Evolutionary conservation across 1,284 basidiomycete genomes (phyloP), one percentile per base, ranked within the genome.

Genomic region (Meripilus lineatus): DNA sequence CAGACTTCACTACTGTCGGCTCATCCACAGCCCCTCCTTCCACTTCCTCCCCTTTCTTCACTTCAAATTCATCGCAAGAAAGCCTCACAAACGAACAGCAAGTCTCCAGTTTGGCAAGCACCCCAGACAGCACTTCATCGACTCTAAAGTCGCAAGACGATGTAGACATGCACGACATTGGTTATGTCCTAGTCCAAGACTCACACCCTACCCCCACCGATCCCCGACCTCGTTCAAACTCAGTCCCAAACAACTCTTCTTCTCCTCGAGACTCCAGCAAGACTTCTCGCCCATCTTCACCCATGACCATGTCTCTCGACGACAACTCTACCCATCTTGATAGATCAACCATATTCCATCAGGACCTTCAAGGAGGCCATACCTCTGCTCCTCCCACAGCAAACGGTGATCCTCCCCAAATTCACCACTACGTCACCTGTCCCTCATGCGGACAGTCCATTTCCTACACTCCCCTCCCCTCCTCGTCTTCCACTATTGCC

Each of bases 401-500:
- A 4, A 8, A n/a, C n/a, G n/a, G n/a, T n/a, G n/a, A n/a, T n/a
- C n/a, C n/a, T n/a, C n/a, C n/a, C n/a, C n/a, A n/a, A n/a, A n/a
- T n/a, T 46, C 33, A 52, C 26, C 68, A 74, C 42, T 61, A 66
- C 50, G 55, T 67, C 56, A 55, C 59, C 15, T 79, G 78, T 51
- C 74, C 76, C 5, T 66, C 66, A 15, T 79, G 78, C 55, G 71
- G 74, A 50, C 72, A 66, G 50, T 43, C 57, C 5, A 63, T 74
- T 50, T 66, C 64, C 32, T 72, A 72, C 47, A 55, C 55, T 35
- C 50, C 59, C 24, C 62, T 63, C n/a, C 60, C 67, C 45, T 53
- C 55, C n/a, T n/a, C n/a, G n/a, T n/a, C n/a, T n/a, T n/a, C n/a
- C n/a, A n/a, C n/a, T n/a, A n/a, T n/a, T n/a, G n/a, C n/a, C n/a